Conservation (phyloP, 495 filamentous ascomycete genomes). For the Aspergillus carlsbadensis region DNA sequence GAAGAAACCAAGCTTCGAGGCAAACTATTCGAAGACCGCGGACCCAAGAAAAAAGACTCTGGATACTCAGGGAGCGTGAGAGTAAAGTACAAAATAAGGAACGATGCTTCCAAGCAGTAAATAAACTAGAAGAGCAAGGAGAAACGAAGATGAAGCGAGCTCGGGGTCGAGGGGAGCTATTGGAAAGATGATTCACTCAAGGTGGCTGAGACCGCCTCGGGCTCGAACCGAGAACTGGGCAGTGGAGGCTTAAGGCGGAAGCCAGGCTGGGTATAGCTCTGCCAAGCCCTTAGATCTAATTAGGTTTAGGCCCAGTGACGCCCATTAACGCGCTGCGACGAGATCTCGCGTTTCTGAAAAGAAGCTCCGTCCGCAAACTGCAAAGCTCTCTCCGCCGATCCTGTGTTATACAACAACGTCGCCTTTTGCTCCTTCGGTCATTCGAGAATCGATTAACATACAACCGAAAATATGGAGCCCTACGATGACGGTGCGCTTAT, state of each 20-base stretch:
- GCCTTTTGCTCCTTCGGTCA: not conserved
- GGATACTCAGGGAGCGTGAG: constrained; percentile 18
- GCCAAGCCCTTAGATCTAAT: constrained; percentile 25
- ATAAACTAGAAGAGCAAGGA: constrained; percentile 12
- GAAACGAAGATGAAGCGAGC: constrained; percentile 3
- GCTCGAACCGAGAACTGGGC: not conserved
- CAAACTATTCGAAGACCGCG: constrained; percentile 19
- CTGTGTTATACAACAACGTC: not conserved
- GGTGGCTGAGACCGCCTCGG: constrained; percentile 1
- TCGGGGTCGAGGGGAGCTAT: not conserved
- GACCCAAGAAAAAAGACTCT: constrained; percentile 16
- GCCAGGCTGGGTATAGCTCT: constrained; percentile 8
- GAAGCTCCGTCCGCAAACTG: constrained; percentile 11
- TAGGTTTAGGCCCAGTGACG: constrained; percentile 26
- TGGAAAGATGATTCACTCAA: constrained; percentile 9
- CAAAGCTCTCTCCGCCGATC: constrained; percentile 21
- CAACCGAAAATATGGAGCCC: constrained; percentile 32
- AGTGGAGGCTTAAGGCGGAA: not conserved
- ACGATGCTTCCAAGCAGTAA: constrained; percentile 15
- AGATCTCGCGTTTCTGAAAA: constrained; percentile 26
- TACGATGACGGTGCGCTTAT: constrained; percentile 39
- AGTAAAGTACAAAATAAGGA: constrained; percentile 15
- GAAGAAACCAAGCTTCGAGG: constrained; percentile 20
- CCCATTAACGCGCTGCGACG: constrained; percentile 41
- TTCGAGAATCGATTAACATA: not conserved